Conservation (phyloP, 495 filamentous ascomycete genomes). For the Bombardia bombarda region DNA sequence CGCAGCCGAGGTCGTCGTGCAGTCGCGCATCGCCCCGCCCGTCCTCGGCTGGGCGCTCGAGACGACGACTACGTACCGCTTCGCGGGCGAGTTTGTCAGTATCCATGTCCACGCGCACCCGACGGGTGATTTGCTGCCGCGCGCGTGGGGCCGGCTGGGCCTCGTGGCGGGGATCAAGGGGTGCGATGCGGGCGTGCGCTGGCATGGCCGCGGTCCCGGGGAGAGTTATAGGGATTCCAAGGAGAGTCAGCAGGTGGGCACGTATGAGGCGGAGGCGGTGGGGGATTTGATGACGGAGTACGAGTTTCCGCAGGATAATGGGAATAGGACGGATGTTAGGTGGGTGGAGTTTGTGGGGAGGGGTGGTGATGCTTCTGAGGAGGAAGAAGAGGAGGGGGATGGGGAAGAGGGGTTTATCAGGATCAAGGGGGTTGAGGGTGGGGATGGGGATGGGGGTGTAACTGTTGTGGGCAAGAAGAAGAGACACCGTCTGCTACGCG, state of each 20-base stretch:
- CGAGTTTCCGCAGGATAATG: slow-evolving; percentile 60
- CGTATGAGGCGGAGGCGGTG: slow-evolving; percentile 32
- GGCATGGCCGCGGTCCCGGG: slow-evolving; percentile 59
- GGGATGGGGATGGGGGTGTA: slow-evolving; percentile 9
- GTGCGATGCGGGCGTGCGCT: slow-evolving; percentile 37
- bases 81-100: slow-evolving; percentile 31
- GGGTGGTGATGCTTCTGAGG: background rate
- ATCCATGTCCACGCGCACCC: slow-evolving; percentile 38
- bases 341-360: slow-evolving; percentile 43
- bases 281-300: slow-evolving; percentile 48
- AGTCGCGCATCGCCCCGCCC: slow-evolving; percentile 48
- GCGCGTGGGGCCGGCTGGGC: slow-evolving; percentile 53
- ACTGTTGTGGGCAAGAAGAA: slow-evolving; percentile 16
- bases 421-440: slow-evolving; percentile 9
- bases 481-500: slow-evolving; percentile 24
- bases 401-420: background rate
- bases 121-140: slow-evolving; percentile 35
- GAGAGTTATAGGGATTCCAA: slow-evolving; percentile 59
- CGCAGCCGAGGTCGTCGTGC: slow-evolving; percentile 29
- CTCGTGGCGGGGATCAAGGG: slow-evolving; percentile 39
- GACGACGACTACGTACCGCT: slow-evolving; percentile 44
- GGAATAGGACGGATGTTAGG: slow-evolving; percentile 53
- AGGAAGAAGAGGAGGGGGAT: background rate
- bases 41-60: slow-evolving; percentile 55
- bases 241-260: slow-evolving; percentile 45